Conservation (phyloP, 2,329 filamentous ascomycete genomes). For the Sphaerulina musiva region DNA sequence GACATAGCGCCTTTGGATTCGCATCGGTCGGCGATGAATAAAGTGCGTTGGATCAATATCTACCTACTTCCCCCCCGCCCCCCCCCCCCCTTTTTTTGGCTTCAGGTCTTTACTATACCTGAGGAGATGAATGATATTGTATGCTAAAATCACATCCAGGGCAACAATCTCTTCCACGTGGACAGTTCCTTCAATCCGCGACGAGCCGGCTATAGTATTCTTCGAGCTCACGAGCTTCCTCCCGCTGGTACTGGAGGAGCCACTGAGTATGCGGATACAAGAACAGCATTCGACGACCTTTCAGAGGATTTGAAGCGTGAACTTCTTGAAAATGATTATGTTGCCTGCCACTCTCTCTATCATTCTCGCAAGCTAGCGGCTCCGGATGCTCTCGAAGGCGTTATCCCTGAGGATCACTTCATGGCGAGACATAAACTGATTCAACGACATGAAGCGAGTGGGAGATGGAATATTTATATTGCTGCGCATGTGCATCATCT, state of each 20-base stretch:
- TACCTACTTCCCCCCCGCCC: too few species aligned
- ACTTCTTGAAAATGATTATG: slow-evolving; percentile 33
- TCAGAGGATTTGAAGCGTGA: slow-evolving; percentile 33
- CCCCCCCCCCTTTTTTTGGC: too few species aligned
- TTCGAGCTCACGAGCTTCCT: slow-evolving; percentile 46
- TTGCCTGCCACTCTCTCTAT: slow-evolving; percentile 36
- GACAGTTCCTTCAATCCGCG: slow-evolving; percentile 53
- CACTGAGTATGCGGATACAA: slow-evolving; percentile 50
- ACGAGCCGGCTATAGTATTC: slow-evolving; percentile 48
- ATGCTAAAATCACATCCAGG: not conserved
- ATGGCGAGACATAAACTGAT: slow-evolving; percentile 44
- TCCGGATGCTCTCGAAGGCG: slow-evolving; percentile 44
- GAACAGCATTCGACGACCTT: slow-evolving; percentile 47
- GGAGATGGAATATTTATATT: slow-evolving; percentile 49
- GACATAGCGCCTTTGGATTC: slow-evolving; percentile 39
- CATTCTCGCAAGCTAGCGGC: slow-evolving; percentile 50
- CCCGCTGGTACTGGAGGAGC: slow-evolving; percentile 45
- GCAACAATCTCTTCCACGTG: slow-evolving; percentile 46
- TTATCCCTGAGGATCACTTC: slow-evolving; percentile 38
- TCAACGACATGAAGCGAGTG: slow-evolving; percentile 48
- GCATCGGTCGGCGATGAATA: slow-evolving; percentile 33
- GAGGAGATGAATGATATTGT: too few species aligned
- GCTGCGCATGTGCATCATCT: slow-evolving; percentile 50
- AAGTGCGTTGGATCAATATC: not conserved
- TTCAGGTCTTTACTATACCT: too few species aligned